Evolutionary conservation across 2,329 filamentous ascomycete genomes (phyloP).

Genomic region (Aspergillus aculeatinus): DNA sequence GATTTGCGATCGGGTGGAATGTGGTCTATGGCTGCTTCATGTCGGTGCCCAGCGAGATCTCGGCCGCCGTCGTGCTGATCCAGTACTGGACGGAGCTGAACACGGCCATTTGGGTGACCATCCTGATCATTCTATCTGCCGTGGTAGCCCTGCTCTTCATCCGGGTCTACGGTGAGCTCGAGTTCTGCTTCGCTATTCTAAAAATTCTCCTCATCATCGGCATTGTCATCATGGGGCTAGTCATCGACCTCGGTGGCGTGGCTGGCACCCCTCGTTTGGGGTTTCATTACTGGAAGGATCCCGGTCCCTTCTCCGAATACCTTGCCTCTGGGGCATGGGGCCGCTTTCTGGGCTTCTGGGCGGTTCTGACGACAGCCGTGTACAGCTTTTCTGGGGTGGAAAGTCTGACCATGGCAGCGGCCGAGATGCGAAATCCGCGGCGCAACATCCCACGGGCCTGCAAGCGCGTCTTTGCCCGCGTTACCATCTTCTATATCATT

Average conservation of each 20-base stretch:
- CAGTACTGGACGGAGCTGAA: conserved; percentile 31
- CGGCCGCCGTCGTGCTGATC: conserved; percentile 55
- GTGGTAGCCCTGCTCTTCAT: conserved; percentile 58
- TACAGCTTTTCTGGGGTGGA: conserved; percentile 46
- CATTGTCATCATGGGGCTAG: conserved; percentile 48
- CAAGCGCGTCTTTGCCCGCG: conserved; percentile 55
- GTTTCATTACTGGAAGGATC: conserved; percentile 68
- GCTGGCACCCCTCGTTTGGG: conserved; percentile 60
- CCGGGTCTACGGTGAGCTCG: conserved; percentile 50
- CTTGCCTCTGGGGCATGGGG: conserved; percentile 59
- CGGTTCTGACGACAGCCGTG: conserved; percentile 44
- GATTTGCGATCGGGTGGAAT: conserved; percentile 51
- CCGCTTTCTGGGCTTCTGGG: conserved; percentile 62
- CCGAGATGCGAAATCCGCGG: conserved; percentile 55
- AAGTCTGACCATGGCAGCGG: conserved; percentile 56
- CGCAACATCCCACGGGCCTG: conserved; percentile 56
- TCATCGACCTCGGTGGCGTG: conserved; percentile 63
- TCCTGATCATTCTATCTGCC: conserved; percentile 59
- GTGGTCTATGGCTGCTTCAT: conserved; percentile 54
- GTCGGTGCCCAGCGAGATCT: conserved; percentile 60
- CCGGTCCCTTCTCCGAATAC: conserved; percentile 67
- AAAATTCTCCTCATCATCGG: conserved; percentile 53
- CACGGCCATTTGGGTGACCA: conserved; percentile 43
- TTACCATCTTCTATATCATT: conserved; percentile 59
- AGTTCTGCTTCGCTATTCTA: conserved; percentile 53